Evolutionary conservation across 768 basidiomycete genomes (phyloP).

Genomic region (Suillus paluster): DNA sequence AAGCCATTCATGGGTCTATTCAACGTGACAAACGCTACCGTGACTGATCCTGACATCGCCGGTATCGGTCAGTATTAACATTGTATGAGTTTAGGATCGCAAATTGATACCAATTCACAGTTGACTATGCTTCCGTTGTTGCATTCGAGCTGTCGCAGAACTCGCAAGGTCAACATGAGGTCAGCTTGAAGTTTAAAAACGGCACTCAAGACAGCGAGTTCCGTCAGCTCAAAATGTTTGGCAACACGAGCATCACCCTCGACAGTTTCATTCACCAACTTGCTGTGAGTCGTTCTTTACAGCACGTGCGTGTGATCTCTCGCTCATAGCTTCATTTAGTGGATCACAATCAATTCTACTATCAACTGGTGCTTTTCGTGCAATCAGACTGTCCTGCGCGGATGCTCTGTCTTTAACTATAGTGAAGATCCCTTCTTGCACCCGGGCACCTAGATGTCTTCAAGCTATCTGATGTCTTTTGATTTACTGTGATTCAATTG

Average conservation of each 20-base stretch:
- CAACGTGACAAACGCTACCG: conserved; percentile 34
- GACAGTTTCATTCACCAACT: conserved; percentile 4
- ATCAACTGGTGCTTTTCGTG: conserved; percentile 19
- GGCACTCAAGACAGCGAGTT: conserved; percentile 58
- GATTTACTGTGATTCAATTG: no score
- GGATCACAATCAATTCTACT: conserved; percentile 14
- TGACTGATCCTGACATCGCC: conserved; percentile 18
- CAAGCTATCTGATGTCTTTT: no score
- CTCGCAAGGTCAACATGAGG: conserved; percentile 64
- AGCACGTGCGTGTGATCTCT: no score
- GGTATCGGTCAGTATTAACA: conserved; percentile 35
- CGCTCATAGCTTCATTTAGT: not conserved
- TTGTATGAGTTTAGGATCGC: not conserved
- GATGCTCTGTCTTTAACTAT: conserved; percentile 6
- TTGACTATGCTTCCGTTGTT: conserved; percentile 67
- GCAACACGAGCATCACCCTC: conserved; percentile 19
- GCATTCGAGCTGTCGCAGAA: conserved; percentile 71
- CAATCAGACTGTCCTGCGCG: conserved; percentile 10
- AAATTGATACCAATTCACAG: conserved; percentile 35
- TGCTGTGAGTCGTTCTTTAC: conserved; percentile 3
- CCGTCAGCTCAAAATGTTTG: conserved; percentile 66
- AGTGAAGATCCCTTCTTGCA: not conserved
- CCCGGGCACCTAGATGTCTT: not conserved
- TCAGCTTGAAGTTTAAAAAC: conserved; percentile 80
- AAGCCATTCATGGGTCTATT: conserved; percentile 43